These are phyloP conservation scores for Cucurbita ficifolia DNA, from an alignment of 306 rosid species.

Conservation along the genomic window DNA sequence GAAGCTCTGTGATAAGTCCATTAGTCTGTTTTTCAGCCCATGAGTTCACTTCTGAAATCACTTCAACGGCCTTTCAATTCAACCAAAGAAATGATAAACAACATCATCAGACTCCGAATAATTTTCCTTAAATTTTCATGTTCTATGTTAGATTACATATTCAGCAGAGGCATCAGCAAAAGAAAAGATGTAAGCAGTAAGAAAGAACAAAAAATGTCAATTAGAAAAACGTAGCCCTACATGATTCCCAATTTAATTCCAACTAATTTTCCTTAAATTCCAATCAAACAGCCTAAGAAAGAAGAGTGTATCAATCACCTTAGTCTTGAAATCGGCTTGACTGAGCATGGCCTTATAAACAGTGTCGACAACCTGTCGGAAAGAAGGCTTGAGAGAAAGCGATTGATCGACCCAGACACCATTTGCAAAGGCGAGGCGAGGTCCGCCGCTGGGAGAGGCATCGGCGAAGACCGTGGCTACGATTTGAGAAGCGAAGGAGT, in stretches of 20 bases:
- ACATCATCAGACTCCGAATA: too few relatives aligned
- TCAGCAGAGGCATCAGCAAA: too few relatives aligned
- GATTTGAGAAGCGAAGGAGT: constrained; percentile 45
- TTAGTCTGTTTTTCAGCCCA: constrained; percentile 48
- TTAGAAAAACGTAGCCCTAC: too few relatives aligned
- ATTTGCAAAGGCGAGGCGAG: constrained; percentile 40
- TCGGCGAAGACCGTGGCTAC: constrained; percentile 40
- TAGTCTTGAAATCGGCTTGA: constrained; percentile 46
- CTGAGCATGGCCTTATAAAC: constrained; percentile 36
- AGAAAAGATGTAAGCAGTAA: too few relatives aligned
- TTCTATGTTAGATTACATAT: too few relatives aligned
- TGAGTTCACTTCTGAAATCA: constrained; percentile 32
- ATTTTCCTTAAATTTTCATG: too few relatives aligned
- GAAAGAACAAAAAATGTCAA: too few relatives aligned
- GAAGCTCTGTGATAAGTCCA: constrained; percentile 39
- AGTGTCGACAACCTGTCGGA: constrained; percentile 39
- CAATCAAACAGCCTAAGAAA: background rate
- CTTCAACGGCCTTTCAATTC: constrained; percentile 1
- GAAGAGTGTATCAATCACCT: constrained; percentile 18
- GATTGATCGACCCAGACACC: constrained; percentile 60
- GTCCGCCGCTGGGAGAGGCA: constrained; percentile 51
- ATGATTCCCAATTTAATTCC: too few relatives aligned
- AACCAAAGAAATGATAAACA: too few relatives aligned
- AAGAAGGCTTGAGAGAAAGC: constrained; percentile 40
- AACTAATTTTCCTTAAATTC: too few relatives aligned